Evolutionary conservation across 2,329 filamentous ascomycete species (phyloP), one percentile per base, ranked within the genome.

Genomic region (Plectosphaerella plurivora): DNA sequence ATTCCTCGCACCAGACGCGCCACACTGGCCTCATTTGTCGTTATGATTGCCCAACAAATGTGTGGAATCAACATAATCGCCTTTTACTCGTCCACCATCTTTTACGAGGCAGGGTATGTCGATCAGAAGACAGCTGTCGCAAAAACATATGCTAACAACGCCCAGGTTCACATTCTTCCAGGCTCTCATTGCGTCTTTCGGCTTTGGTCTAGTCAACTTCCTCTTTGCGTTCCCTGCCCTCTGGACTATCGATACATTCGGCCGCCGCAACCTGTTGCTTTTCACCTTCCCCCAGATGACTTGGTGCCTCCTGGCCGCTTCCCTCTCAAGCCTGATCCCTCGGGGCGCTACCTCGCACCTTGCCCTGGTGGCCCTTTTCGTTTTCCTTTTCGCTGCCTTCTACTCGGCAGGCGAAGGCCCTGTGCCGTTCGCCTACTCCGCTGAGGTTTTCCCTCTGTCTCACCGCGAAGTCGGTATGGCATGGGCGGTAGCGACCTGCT

Each of bases 271-370:
- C 18, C 69, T 87, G 15, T 72, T 87, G 6, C 70, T 87, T 3
- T 82, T 84, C 60, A 87, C 84, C 4, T 87, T 87, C 61, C 84
- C 84, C 1, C 76, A 84, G 55, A 86, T 87, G 83, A 75, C 80
- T 20, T 83, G 81, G 75, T 81, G 81, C 20, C 69, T 82, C 36
- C 72, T 81, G 20, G 65, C 67, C 59, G 70, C 70, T 20, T 69
- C 68, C 51, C 67, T 71, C 45, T 71, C 65, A 57, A 72, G 66
- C 4, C 58, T 70, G 33, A 67, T 71, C 36, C 60, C 65, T 14
- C 54, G 56, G 0, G 53, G 56, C 8, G 50, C 65, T 20, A 73
- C 61, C 0, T 71, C 74, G 0, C 75, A 78, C 52, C 70, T 82
- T 22, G 78, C 72, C 36, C 65, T 81, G 1, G 76, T 87, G 15